phyloP scores from a whole-genome alignment of 305 asterid genomes.

The Petunia hybrid region DNA sequence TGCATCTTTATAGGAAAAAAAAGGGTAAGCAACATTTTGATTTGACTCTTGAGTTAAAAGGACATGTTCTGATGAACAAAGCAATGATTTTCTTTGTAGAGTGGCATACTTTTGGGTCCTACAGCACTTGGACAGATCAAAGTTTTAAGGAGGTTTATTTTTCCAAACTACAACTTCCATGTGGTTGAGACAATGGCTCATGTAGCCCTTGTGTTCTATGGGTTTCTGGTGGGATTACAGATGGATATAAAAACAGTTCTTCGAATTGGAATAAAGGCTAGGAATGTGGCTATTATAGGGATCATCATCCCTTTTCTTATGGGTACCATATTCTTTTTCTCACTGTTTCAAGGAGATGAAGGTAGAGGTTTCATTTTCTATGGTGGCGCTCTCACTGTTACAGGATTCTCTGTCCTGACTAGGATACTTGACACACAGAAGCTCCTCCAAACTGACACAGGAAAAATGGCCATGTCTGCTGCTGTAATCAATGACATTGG shows the following conservation, averaged over 20 bases:
- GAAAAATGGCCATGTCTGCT: slow-evolving; percentile 67
- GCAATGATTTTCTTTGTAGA: slow-evolving; percentile 45
- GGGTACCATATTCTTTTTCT: slow-evolving; percentile 59
- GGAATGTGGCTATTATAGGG: slow-evolving; percentile 63
- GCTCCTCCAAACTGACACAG: slow-evolving; percentile 71
- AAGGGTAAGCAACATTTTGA: neutral
- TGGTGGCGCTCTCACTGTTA: slow-evolving; percentile 73
- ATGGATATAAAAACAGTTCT: slow-evolving; percentile 63
- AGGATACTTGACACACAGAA: slow-evolving; percentile 69
- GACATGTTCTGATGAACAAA: neutral
- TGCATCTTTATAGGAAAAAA: neutral
- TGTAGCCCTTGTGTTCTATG: slow-evolving; percentile 64
- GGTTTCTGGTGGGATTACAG: slow-evolving; percentile 78
- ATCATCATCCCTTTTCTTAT: slow-evolving; percentile 61
- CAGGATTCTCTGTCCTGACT: slow-evolving; percentile 67
- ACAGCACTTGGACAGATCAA: slow-evolving; percentile 61
- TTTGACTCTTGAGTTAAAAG: too few species aligned
- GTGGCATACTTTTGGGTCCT: slow-evolving; percentile 84
- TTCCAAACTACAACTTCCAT: slow-evolving; percentile 70
- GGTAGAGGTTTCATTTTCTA: slow-evolving; percentile 67
- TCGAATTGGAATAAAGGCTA: slow-evolving; percentile 62
- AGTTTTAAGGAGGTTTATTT: slow-evolving; percentile 45
- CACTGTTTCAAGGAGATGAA: slow-evolving; percentile 2
- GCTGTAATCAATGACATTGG: slow-evolving; percentile 61
- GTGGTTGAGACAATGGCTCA: slow-evolving; percentile 92